Evolutionary conservation across 1,139 yeast species (phyloP).

Genomic region (Candida sp.): DNA sequence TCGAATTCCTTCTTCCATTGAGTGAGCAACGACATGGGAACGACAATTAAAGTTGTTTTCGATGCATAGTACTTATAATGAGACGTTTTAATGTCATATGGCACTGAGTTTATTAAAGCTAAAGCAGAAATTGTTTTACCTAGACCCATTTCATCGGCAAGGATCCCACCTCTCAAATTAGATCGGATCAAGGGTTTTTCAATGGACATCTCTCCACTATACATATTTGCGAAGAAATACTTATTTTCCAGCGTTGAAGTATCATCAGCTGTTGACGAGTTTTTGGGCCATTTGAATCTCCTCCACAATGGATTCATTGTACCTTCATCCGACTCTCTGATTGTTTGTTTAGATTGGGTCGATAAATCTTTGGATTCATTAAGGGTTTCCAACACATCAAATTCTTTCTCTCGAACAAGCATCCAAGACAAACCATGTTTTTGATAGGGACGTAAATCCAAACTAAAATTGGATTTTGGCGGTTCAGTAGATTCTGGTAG

Average conservation of each 20-base stretch:
- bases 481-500: constrained; percentile 66
- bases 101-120: constrained; percentile 66
- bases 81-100: constrained; percentile 33
- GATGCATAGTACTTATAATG: constrained; percentile 49
- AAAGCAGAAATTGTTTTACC: constrained; percentile 90
- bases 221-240: constrained; percentile 74
- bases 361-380: constrained; percentile 23
- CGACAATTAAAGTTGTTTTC: constrained; percentile 73
- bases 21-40: constrained; percentile 85
- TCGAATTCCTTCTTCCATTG: constrained; percentile 91
- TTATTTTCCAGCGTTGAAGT: constrained; percentile 9
- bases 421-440: constrained; percentile 83
- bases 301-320: constrained; percentile 87
- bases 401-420: constrained; percentile 62
- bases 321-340: constrained; percentile 31
- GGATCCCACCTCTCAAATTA: constrained; percentile 72
- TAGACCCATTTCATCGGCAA: constrained; percentile 98
- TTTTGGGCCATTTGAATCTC: constrained; percentile 70
- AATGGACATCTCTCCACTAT: constrained; percentile 76
- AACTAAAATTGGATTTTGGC: constrained; percentile 47
- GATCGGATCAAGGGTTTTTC: constrained; percentile 62
- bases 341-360: constrained; percentile 21
- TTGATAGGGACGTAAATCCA: constrained; percentile 69
- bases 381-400: constrained; percentile 32
- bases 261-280: constrained; percentile 11